Conservation (phyloP, 1,284 basidiomycete species). For the Pisolithus thermaeus region DNA sequence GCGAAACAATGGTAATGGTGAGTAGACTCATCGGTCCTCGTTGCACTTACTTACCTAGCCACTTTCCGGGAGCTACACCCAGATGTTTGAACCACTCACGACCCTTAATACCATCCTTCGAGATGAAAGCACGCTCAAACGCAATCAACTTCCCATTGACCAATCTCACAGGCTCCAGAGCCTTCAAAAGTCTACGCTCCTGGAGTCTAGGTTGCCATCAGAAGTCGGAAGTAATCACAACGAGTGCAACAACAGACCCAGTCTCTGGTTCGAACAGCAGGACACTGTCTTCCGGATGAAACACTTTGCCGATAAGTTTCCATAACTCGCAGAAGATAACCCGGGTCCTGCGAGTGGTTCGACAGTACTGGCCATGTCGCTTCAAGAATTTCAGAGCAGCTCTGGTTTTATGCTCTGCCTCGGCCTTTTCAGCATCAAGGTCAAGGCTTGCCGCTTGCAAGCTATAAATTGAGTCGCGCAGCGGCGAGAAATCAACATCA, state of each 20-base stretch:
- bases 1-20: slow-evolving; percentile 9
- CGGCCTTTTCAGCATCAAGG: slow-evolving; percentile 49
- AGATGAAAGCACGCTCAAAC: slow-evolving; percentile 71
- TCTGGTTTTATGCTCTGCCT: slow-evolving; percentile 32
- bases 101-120: slow-evolving; percentile 58
- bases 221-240: neutral
- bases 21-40: slow-evolving; percentile 8
- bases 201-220: slow-evolving; percentile 14
- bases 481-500: slow-evolving; percentile 27
- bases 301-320: slow-evolving; percentile 20
- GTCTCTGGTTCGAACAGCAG: slow-evolving; percentile 2
- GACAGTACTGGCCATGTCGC: slow-evolving; percentile 1
- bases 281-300: slow-evolving; percentile 7
- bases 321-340: slow-evolving; percentile 28
- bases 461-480: slow-evolving; percentile 42
- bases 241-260: slow-evolving; percentile 12
- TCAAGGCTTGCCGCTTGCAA: slow-evolving; percentile 47
- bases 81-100: slow-evolving; percentile 71
- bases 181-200: slow-evolving; percentile 34
- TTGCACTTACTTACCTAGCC: slow-evolving; percentile 44
- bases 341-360: slow-evolving; percentile 15
- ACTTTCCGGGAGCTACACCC: slow-evolving; percentile 70
- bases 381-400: slow-evolving; percentile 30
- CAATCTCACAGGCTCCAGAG: slow-evolving; percentile 43
- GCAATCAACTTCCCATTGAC: slow-evolving; percentile 55